phyloP scores from a whole-genome alignment of 306 rosid species.

The Glycine tomentella region DNA sequence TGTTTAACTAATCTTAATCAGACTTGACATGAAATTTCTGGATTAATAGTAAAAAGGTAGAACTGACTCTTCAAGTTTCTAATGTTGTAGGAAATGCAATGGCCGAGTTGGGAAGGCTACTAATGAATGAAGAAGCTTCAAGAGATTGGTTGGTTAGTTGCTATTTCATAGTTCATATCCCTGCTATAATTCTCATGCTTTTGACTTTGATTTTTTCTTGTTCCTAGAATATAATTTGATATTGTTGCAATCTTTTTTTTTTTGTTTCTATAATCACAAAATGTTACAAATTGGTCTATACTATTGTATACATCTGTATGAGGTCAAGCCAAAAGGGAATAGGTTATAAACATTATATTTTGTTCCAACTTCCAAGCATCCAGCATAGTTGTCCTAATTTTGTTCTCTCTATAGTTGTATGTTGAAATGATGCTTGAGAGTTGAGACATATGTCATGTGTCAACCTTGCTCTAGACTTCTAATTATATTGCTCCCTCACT shows the following conservation, averaged over 20 bases:
- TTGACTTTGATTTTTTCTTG: constrained; percentile 7
- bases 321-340: constrained; percentile 9
- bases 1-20: constrained; percentile 9
- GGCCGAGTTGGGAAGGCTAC: constrained; percentile 97
- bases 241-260: not conserved
- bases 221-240: constrained; percentile 16
- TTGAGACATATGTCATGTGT: not conserved
- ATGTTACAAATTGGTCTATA: constrained; percentile 4
- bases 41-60: constrained; percentile 9
- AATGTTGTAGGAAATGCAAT: constrained; percentile 80
- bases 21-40: constrained; percentile 6
- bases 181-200: constrained; percentile 8
- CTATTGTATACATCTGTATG: not conserved
- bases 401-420: not conserved
- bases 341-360: not conserved
- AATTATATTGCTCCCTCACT: not conserved
- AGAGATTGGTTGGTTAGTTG: constrained; percentile 96
- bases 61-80: constrained; percentile 35
- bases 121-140: constrained; percentile 92
- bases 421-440: not conserved
- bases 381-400: not conserved
- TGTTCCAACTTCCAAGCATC: not conserved
- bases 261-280: not conserved
- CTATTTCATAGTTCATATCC: constrained; percentile 18
- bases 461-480: constrained; percentile 10